Evolutionary conservation across 352 stramenopile species (phyloP).

Genomic region (Globisporangium lucens): DNA sequence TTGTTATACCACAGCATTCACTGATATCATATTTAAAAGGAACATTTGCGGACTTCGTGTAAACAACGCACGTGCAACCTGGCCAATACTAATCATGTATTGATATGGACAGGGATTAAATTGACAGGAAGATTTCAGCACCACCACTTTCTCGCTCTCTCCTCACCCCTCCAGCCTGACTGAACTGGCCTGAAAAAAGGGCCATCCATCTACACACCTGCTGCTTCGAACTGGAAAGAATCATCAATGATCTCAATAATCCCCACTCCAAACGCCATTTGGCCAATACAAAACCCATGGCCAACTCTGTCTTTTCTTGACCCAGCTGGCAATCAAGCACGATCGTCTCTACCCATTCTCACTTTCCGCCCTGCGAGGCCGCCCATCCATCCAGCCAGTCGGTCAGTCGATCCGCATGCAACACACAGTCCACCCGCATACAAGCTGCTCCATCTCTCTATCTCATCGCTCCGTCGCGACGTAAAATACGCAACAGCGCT

Average conservation of each 20-base stretch:
- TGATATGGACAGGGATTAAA: neutral
- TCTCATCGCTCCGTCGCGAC: neutral
- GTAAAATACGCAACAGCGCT: neutral
- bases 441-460: neutral
- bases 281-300: neutral
- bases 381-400: conserved; percentile 25
- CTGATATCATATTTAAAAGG: too few relatives aligned
- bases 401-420: too few relatives aligned
- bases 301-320: neutral
- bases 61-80: too few relatives aligned
- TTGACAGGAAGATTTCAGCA: neutral
- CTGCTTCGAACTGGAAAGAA: conserved; percentile 3
- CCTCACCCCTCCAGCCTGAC: neutral
- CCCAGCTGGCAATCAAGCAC: conserved; percentile 2
- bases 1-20: too few relatives aligned
- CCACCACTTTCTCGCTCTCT: neutral
- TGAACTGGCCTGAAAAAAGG: neutral
- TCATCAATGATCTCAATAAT: neutral
- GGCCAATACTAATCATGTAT: neutral
- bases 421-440: neutral
- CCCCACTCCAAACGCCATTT: neutral
- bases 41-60: too few relatives aligned
- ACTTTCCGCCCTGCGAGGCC: conserved; percentile 17
- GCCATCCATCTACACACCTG: neutral
- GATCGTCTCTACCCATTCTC: neutral